Base-by-base conservation (phyloP, 306 rosid species). In the Comarum palustre region DNA sequence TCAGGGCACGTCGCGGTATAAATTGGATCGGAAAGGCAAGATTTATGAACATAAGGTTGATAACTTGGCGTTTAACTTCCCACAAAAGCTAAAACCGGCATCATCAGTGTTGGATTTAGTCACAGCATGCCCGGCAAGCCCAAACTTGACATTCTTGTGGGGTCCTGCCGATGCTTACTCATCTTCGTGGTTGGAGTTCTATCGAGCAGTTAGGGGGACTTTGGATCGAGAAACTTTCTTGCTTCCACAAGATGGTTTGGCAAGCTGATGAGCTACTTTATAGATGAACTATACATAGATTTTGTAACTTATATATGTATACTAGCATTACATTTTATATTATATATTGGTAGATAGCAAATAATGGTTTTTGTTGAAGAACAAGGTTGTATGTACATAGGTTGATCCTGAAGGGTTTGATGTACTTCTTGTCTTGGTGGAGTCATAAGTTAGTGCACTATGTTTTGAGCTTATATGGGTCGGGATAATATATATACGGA, bases 1-100 rank as follows among this genome's bases (percentile, higher is more conserved):
- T 84, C 97, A 94, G 63, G 98, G 98, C n/a, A 94, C 98, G 24
- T 94, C 97, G 4, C 73, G 90, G 54, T 94, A 88, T 65, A 94
- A 91, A 51, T 69, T 94, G 81, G 98, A 91, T 72, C 79, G 90
- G 70, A 84, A 80, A 62, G 98, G 98, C 41, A 94, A 91, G 80
- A 89, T 94, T 42, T 94, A 94, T 72, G 95, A 94, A 70, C 98
- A 94, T 73, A 88, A 85, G 72, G 96, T 91, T 29, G 97, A 94
- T 77, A 94, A 94, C 73, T 88, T 94, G 73, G 96, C 96, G 9
- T 91, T 94, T 85, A 89, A 89, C 81, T 94, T 89, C 62, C 97
- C 98, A 8, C 89, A 69, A 73, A 39, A 68, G 31, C 78, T 89
- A 9, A 91, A 82, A 77, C 94, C 94, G 4, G 85, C 85, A 1